Base-by-base conservation (phyloP, 306 rosid genomes). In the Acacia crassicarpa region DNA sequence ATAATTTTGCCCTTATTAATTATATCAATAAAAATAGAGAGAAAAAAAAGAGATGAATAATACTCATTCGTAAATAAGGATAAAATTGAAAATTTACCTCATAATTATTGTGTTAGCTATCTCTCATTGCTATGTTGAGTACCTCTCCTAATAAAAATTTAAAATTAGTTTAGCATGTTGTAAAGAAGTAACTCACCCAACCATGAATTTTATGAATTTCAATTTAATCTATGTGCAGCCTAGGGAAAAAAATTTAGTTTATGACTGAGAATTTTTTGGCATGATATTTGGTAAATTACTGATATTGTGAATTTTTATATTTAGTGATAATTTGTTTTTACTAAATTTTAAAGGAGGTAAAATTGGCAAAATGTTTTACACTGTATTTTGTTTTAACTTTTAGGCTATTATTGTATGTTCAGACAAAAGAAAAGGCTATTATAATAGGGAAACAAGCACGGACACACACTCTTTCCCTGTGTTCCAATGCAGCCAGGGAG, bases 401-500 rank as follows among this genome's bases (percentile, higher is more conserved):
- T 49, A 49, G 56, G 9, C 16, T 16, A 49, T 48, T 13, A 49
- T 49, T 13, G 16, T 5, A 49, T 4, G 56, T 49, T 49, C 56
- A 16, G 56, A 49, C 56, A 58, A 58, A 19, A 3, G 8, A 54
- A 58, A 23, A 56, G 63, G 27, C 2, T n/a, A 58, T n/a, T 58
- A 77, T 35, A 41, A 74, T 25, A 2, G 49, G 30, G 8, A 54
- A 59, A 54, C 22, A 75, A 56, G 41, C 22, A 63, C 25, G 33
- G 8, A 58, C 75, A 41, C 70, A 49, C 70, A 41, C 23, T 41
- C 22, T 44, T 67, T 81, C 67, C 77, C 45, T 58, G 73, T 78
- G 54, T 87, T 44, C 56, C 58, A 32, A 53, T 74, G 84, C 81
- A 82, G 43, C 46, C 80, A 61, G 53, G 58, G 86, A 88, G 87